Base-by-base conservation (phyloP, 208 protist species). In the Trypanosoma conorhini region DNA sequence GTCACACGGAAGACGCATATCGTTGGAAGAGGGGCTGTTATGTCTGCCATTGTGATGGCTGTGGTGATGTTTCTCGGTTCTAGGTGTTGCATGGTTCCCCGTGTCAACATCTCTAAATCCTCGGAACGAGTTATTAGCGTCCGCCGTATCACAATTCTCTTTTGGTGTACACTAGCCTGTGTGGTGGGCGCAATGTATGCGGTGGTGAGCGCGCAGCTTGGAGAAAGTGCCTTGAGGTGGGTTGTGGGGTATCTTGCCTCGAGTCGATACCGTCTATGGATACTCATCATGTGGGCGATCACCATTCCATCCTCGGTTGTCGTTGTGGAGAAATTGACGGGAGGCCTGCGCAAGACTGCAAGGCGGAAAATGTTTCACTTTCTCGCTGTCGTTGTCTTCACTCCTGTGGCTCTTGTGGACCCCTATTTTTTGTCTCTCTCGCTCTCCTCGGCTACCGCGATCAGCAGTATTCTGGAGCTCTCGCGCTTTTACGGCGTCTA, bases 351-450 rank as follows among this genome's bases (percentile, higher is more conserved):
- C n/a, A 70, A 72, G 46, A 87, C 86, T 21, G 88, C 85, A 55
- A 80, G 82, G 4, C 81, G 92, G 15, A 97, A 97, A 72, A 54
- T 97, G n/a, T 97, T 94, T 72, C 92, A 97, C 71, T 86, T 94
- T 44, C 79, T 97, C 61, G 92, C 83, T 13, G 87, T 97, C 5
- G 48, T 85, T 55, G 73, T 78, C 40, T 95, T 97, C 65, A 92
- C 88, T 3, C 87, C 89, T 15, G 75, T 84, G 3, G 86, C 83
- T 12, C 80, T 97, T 78, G 78, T 88, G 21, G 89, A 95, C 59
- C 92, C 92, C 24, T 66, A 80, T 3, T 97, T 97, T 73, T 76
- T 97, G 51, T 84, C 89, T 7, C 79, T 95, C 55, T 74, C 89
- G n/a, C 70, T 95, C 26, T 90, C 85, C 46, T 79, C 79, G 0